Evolutionary conservation across 2,329 filamentous ascomycete species (phyloP).

Genomic region (Teratosphaeriaceae sp.): DNA sequence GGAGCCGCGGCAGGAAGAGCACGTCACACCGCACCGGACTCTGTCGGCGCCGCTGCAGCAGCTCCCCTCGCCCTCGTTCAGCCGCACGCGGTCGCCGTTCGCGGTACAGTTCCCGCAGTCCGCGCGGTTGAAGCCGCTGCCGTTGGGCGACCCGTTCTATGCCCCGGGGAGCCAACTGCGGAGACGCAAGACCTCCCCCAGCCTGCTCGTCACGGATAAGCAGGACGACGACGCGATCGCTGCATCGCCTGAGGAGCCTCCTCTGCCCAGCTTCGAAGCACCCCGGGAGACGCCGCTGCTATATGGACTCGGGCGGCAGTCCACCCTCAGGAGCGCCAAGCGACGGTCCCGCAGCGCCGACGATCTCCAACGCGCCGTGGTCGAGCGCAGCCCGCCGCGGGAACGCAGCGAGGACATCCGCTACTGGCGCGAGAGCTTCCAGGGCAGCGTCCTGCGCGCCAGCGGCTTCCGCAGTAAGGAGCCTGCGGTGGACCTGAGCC

Average conservation of each 20-base stretch:
- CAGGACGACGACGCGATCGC: slow-evolving; percentile 15
- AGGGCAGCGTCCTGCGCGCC: slow-evolving; percentile 22
- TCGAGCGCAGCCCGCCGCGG: slow-evolving; percentile 14
- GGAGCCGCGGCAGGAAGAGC: slow-evolving; percentile 4
- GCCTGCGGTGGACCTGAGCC: background rate
- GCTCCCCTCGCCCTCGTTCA: slow-evolving; percentile 7
- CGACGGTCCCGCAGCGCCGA: slow-evolving; percentile 30
- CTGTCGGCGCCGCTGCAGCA: slow-evolving; percentile 18
- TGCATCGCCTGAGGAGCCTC: slow-evolving; percentile 1
- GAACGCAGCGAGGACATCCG: slow-evolving; percentile 31
- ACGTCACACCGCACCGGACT: slow-evolving; percentile 8
- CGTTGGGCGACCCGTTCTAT: slow-evolving; percentile 28
- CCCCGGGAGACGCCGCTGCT: slow-evolving; percentile 6
- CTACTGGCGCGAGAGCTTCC: slow-evolving; percentile 30
- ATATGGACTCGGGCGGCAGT: background rate
- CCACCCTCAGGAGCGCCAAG: slow-evolving; percentile 18
- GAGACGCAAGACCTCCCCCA: slow-evolving; percentile 28
- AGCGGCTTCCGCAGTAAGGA: slow-evolving; percentile 20
- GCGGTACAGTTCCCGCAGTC: slow-evolving; percentile 33
- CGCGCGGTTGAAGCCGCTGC: slow-evolving; percentile 29
- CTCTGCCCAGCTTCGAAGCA: slow-evolving; percentile 7
- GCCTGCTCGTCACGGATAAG: slow-evolving; percentile 20
- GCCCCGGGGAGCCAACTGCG: slow-evolving; percentile 19
- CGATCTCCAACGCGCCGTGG: slow-evolving; percentile 20
- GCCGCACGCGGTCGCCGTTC: slow-evolving; percentile 25